Evolutionary conservation across 2,329 filamentous ascomycete species (phyloP).

Genomic region (Trichoderma asperellum): DNA sequence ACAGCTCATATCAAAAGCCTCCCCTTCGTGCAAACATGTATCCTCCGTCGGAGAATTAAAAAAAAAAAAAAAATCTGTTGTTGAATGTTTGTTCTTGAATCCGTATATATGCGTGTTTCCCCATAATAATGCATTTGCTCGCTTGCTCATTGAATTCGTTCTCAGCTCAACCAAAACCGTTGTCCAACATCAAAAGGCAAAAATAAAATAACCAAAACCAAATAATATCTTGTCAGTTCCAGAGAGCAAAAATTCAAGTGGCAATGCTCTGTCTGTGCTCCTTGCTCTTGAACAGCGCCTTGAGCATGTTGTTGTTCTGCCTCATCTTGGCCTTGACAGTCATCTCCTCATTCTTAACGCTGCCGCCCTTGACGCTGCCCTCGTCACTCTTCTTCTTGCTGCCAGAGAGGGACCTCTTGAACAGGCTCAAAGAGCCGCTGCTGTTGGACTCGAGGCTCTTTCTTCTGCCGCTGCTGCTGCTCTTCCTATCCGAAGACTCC

Average conservation of each 20-base stretch:
- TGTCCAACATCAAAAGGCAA: not conserved
- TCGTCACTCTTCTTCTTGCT: constrained; percentile 46
- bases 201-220: not conserved
- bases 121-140: constrained; percentile 11
- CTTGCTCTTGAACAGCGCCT: constrained; percentile 61
- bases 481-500: constrained; percentile 32
- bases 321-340: constrained; percentile 49
- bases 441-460: constrained; percentile 38
- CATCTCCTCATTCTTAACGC: constrained; percentile 41
- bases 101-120: not conserved
- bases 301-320: constrained; percentile 58
- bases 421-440: constrained; percentile 42
- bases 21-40: not conserved
- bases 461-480: constrained; percentile 7
- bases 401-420: constrained; percentile 36
- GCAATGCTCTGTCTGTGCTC: constrained; percentile 33
- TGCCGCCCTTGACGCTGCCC: constrained; percentile 33
- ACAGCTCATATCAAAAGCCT: not conserved
- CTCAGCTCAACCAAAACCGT: not conserved
- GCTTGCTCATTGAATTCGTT: constrained; percentile 4
- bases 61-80: not conserved
- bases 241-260: not conserved
- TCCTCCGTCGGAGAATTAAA: not conserved
- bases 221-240: not conserved
- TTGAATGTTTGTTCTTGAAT: not conserved